Percentiles rank a stretch among this genome's conserved stretches.
Conservation (phyloP, 2,329 filamentous ascomycete genomes). For the Chrysosporium keratinophilum region DNA sequence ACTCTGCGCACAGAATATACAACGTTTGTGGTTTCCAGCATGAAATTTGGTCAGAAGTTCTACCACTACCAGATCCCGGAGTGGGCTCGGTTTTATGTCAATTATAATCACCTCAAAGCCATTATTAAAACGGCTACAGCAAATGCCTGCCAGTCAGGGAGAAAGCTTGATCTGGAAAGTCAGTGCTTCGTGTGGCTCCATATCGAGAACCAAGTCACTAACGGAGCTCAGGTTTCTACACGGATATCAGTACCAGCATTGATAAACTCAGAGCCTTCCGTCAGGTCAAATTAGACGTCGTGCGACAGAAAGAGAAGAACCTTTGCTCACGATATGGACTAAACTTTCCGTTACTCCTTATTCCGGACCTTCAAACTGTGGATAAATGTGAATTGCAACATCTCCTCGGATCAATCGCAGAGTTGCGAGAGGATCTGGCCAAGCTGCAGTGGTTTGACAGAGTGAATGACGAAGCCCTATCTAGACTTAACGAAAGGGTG, state of each 20-base stretch:
- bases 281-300: neutral
- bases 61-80: conserved; percentile 21
- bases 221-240: neutral
- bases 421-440: conserved; percentile 14
- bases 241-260: neutral
- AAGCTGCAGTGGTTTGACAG: conserved; percentile 17
- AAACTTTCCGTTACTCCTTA: neutral
- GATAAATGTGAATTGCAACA: neutral
- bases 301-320: conserved; percentile 1
- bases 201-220: neutral
- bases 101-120: conserved; percentile 23
- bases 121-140: neutral
- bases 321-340: conserved; percentile 5
- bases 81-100: conserved; percentile 23
- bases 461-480: conserved; percentile 19
- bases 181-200: neutral
- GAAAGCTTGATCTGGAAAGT: conserved; percentile 6
- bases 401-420: neutral
- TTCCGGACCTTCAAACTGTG: neutral
- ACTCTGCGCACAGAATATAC: neutral
- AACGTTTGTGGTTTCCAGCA: conserved; percentile 8
- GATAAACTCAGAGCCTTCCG: conserved; percentile 4
- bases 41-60: conserved; percentile 26
- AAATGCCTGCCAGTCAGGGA: neutral
- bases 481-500: conserved; percentile 12